Evolutionary conservation across 2,329 filamentous ascomycete genomes (phyloP).

Genomic region (Thelonectria rubi): DNA sequence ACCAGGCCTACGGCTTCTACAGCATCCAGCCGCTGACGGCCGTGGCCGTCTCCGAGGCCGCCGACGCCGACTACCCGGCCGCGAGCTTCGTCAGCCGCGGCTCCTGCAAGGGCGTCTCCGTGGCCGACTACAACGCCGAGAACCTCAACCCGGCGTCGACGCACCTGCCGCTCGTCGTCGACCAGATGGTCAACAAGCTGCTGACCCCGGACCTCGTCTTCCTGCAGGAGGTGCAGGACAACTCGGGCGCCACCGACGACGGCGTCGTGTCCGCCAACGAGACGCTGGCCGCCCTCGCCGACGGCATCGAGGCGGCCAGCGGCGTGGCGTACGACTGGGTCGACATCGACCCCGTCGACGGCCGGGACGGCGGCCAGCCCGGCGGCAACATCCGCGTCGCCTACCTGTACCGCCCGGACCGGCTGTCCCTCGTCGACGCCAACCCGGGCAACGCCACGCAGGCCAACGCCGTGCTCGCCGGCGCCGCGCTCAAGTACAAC

Average conservation of each 20-base stretch:
- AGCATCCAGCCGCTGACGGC: slow-evolving; percentile 71
- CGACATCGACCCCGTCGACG: slow-evolving; percentile 67
- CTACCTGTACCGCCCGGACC: slow-evolving; percentile 72
- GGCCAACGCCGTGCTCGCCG: slow-evolving; percentile 64
- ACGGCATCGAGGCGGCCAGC: slow-evolving; percentile 59
- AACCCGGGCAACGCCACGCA: slow-evolving; percentile 64
- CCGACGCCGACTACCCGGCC: slow-evolving; percentile 57
- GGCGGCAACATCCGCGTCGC: slow-evolving; percentile 78
- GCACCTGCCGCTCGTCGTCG: slow-evolving; percentile 66
- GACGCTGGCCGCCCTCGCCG: slow-evolving; percentile 65
- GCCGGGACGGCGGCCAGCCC: slow-evolving; percentile 70
- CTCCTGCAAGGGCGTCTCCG: slow-evolving; percentile 67
- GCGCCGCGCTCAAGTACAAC: slow-evolving; percentile 70
- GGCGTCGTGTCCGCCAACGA: slow-evolving; percentile 64
- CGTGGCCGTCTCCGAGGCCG: slow-evolving; percentile 57
- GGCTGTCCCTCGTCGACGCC: slow-evolving; percentile 67
- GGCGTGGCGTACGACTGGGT: slow-evolving; percentile 67
- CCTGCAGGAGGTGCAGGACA: slow-evolving; percentile 76
- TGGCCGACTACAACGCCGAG: slow-evolving; percentile 76
- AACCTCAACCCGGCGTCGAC: slow-evolving; percentile 68
- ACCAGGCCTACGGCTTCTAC: slow-evolving; percentile 74
- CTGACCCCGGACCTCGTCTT: slow-evolving; percentile 72
- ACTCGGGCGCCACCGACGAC: slow-evolving; percentile 68
- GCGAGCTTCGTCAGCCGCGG: slow-evolving; percentile 63
- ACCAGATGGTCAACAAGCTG: slow-evolving; percentile 72